Percentiles rank a stretch among this genome's conserved stretches.
These are phyloP conservation scores for Baudoinia panamericana DNA, from an alignment of 495 filamentous ascomycete genomes.

Conservation along the genomic window DNA sequence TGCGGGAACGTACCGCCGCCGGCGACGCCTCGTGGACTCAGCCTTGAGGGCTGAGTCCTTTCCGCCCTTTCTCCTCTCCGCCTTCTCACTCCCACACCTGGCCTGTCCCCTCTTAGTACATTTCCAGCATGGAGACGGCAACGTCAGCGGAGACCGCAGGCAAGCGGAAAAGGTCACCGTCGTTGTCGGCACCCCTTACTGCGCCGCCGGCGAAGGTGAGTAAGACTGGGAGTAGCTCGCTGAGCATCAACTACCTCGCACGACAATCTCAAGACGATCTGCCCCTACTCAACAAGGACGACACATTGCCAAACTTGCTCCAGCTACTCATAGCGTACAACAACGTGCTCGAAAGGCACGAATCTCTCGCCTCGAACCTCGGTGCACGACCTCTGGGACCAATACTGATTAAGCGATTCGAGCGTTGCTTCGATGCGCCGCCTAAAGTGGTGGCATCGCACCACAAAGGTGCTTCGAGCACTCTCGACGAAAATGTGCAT, in stretches of 20 bases:
- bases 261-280: constrained; percentile 49
- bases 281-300: constrained; percentile 46
- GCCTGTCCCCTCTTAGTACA: background rate
- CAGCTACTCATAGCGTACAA: constrained; percentile 63
- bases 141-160: constrained; percentile 26
- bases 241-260: constrained; percentile 64
- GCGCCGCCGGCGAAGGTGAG: constrained; percentile 38
- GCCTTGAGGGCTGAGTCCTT: too few relatives aligned
- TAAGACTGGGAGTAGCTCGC: constrained; percentile 25
- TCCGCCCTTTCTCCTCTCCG: constrained; percentile 14
- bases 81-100: constrained; percentile 4
- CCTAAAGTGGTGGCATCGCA: constrained; percentile 55
- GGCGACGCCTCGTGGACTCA: too few relatives aligned
- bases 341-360: constrained; percentile 68
- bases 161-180: constrained; percentile 46
- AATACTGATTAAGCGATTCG: constrained; percentile 72
- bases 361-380: constrained; percentile 72
- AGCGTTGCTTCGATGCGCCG: constrained; percentile 69
- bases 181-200: constrained; percentile 20
- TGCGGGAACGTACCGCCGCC: too few relatives aligned
- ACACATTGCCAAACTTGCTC: constrained; percentile 49
- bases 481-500: constrained; percentile 39
- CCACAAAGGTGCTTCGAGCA: constrained; percentile 47
- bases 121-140: constrained; percentile 22
- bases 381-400: constrained; percentile 72